These are phyloP conservation scores for Mycothermus thermophilus DNA, from an alignment of 495 filamentous ascomycete genomes.

Conservation along the genomic window DNA sequence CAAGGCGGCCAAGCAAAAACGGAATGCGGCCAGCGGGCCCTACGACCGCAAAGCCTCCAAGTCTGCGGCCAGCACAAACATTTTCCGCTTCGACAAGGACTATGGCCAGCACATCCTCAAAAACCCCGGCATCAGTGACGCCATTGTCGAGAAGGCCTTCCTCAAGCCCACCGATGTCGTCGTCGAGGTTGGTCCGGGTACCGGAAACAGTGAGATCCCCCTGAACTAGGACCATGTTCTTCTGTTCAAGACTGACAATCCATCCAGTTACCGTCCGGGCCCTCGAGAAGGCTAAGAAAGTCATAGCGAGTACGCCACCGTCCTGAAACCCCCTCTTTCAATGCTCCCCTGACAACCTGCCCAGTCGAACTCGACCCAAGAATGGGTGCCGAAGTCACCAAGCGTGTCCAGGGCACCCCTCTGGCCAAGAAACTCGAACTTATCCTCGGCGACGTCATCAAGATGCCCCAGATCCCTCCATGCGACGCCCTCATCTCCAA, in stretches of 20 bases:
- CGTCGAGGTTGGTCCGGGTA: constrained; percentile 28
- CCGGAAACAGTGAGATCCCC: constrained; percentile 16
- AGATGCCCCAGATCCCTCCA: constrained; percentile 60
- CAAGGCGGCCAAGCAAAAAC: constrained; percentile 50
- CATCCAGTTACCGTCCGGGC: constrained; percentile 66
- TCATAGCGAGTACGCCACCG: constrained; percentile 44
- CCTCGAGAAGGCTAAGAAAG: constrained; percentile 70
- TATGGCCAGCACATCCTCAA: constrained; percentile 83
- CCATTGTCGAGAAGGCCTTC: constrained; percentile 70
- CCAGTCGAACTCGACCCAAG: constrained; percentile 80
- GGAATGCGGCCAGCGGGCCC: constrained; percentile 40
- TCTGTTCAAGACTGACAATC: neutral
- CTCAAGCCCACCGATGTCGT: constrained; percentile 78
- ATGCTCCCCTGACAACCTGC: neutral
- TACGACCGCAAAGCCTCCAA: constrained; percentile 36
- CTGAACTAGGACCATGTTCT: neutral
- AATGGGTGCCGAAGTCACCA: constrained; percentile 94
- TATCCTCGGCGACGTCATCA: constrained; percentile 85
- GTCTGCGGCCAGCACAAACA: constrained; percentile 52
- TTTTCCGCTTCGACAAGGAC: constrained; percentile 56
- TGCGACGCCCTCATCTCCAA: constrained; percentile 91
- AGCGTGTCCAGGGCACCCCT: constrained; percentile 78
- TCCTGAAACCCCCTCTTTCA: neutral
- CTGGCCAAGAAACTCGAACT: constrained; percentile 69
- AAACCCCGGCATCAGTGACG: constrained; percentile 83